These are phyloP conservation scores for Agastache rugosa DNA, from an alignment of 257 asterid genomes.

Conservation along the genomic window DNA sequence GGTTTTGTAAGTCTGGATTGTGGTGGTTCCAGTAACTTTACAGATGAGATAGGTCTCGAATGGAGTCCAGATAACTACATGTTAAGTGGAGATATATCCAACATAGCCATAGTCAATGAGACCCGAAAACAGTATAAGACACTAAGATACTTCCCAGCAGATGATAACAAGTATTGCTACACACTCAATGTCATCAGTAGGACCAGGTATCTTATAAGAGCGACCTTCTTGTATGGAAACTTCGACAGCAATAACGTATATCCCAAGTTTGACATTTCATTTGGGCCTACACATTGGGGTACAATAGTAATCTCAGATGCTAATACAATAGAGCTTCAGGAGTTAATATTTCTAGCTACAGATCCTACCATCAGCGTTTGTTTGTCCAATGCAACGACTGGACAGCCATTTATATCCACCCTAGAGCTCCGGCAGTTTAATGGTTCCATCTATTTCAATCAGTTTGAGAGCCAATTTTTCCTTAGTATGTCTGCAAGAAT, in stretches of 20 bases:
- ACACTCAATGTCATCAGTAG: slow-evolving; percentile 69
- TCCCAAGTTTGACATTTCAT: slow-evolving; percentile 90
- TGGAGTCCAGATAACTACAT: slow-evolving; percentile 79
- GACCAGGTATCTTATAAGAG: slow-evolving; percentile 86
- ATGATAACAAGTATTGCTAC: slow-evolving; percentile 87
- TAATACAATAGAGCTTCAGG: slow-evolving; percentile 68
- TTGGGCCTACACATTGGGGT: slow-evolving; percentile 94
- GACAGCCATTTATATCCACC: slow-evolving; percentile 92
- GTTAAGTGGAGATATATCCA: slow-evolving; percentile 58
- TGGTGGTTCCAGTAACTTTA: slow-evolving; percentile 77
- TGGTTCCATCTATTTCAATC: slow-evolving; percentile 76
- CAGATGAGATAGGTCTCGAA: slow-evolving; percentile 73
- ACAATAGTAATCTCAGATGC: slow-evolving; percentile 92
- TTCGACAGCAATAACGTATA: slow-evolving; percentile 77
- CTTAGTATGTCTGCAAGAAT: slow-evolving; percentile 92
- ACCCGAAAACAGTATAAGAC: slow-evolving; percentile 70
- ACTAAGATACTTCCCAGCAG: slow-evolving; percentile 85
- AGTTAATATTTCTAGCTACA: slow-evolving; percentile 86
- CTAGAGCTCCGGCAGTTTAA: slow-evolving; percentile 95
- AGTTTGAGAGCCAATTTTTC: slow-evolving; percentile 72
- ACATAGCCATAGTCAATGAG: slow-evolving; percentile 67
- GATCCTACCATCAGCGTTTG: slow-evolving; percentile 82
- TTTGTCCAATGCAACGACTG: slow-evolving; percentile 97
- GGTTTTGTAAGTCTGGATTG: slow-evolving; percentile 94
- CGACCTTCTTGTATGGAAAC: slow-evolving; percentile 88